Evolutionary conservation across 2,329 filamentous ascomycete genomes (phyloP), one percentile per base, ranked within the genome.

Genomic region (Podosphaera fusca): DNA sequence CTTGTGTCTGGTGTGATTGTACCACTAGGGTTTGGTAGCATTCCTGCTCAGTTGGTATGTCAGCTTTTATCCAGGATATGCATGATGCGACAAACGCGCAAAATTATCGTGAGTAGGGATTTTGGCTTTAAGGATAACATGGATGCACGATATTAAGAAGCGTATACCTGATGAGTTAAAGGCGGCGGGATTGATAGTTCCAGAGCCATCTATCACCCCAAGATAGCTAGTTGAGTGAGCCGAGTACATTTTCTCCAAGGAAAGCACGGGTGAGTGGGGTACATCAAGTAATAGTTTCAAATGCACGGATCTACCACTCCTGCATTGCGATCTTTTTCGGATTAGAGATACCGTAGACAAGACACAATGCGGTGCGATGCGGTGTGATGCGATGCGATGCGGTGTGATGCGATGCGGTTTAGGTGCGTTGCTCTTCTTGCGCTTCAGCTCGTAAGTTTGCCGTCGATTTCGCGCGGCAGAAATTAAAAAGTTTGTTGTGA

Each of bases 161-260:
- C 35, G 65, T 70, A 66, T 81, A 90, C 85, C 80, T 74, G 81
- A 74, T 69, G 82, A 82, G 73, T 84, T 87, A 74, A 94, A 77
- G 62, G 84, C 85, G 67, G 86, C 86, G 69, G 87, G 87, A 76
- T 94, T 87, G 76, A 94, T 92, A 68, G 87, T 94, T 69, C 84
- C 85, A 75, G 84, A 84, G 70, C 86, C 84, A 78, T 85, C 84
- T 66, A 76, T 74, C 59, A 72, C 67, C 58, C 72, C 71, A 64
- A 75, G 69, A 72, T 80, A 80, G 75, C 82, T 83, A 70, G 81
- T 77, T 70, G 81, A 77, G 71, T 79, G 75, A 70, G 76, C 74
- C 69, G 78, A 75, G 74, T 77, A 77, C 74, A 77, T 59, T 60
- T 70, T 59, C 59, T 30, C 12, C 6, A 10, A 40, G 7, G 9